Percentiles rank a stretch among this genome's conserved stretches.
Conservation (phyloP, 2,329 filamentous ascomycete genomes). For the Xylariaceae sp. region DNA sequence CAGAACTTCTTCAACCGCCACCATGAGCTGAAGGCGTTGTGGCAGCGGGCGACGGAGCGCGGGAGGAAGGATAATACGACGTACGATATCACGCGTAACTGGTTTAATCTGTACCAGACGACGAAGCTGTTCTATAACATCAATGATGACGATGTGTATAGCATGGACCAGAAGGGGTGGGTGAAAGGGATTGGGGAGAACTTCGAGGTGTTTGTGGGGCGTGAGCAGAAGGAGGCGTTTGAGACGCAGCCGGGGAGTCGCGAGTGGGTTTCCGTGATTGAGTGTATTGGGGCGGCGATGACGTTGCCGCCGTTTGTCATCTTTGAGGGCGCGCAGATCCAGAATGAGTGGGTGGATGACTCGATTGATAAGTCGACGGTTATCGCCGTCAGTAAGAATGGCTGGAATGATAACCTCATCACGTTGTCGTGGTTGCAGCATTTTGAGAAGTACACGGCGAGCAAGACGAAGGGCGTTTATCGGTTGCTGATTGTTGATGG, state of each 20-base stretch:
- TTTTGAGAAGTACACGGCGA: neutral
- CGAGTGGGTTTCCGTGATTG: neutral
- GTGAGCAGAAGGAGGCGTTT: neutral
- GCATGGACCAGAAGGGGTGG: neutral
- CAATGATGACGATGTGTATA: neutral
- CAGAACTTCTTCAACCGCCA: neutral
- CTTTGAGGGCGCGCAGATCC: neutral
- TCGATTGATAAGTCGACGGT: neutral
- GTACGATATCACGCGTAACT: neutral
- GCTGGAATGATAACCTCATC: neutral
- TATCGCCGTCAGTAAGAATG: neutral
- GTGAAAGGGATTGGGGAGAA: neutral
- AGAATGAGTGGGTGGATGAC: neutral
- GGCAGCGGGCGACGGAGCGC: neutral
- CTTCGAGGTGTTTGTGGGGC: neutral
- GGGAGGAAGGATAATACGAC: neutral
- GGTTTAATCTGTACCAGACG: constrained; percentile 1
- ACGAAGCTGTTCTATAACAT: neutral
- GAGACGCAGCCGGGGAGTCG: neutral
- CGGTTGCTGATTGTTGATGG: neutral
- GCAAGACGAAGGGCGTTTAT: neutral
- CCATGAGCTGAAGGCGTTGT: neutral
- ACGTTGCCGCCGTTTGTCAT: neutral
- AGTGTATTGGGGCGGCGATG: neutral
- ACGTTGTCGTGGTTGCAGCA: neutral